A percentile compares a stretch with the other conserved stretches of the same genome.
Evolutionary conservation across 345 rosid genomes (phyloP).

Genomic region (Diplotaxis tenuifolia): DNA sequence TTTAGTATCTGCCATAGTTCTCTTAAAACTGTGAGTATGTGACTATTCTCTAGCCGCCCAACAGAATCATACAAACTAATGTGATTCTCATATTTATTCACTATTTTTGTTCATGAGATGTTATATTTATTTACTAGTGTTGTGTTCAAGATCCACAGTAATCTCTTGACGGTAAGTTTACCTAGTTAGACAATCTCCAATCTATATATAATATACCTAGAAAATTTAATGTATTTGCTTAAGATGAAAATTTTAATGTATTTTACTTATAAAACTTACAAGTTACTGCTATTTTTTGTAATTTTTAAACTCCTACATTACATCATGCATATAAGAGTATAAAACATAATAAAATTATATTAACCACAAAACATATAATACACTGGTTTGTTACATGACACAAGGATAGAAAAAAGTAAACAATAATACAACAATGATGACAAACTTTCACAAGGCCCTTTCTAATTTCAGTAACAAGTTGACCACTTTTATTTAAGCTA

Average conservation of each 20-base stretch:
- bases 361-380: neutral
- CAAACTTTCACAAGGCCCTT: conserved; percentile 22
- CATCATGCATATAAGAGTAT: neutral
- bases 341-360: neutral
- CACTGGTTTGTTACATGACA: conserved; percentile 19
- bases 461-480: neutral
- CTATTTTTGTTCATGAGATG: too few relatives aligned
- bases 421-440: conserved; percentile 20
- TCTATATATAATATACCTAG: too few relatives aligned
- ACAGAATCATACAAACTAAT: too few relatives aligned
- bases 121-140: too few relatives aligned
- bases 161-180: neutral
- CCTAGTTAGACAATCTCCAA: neutral
- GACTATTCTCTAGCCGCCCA: too few relatives aligned
- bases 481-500: conserved; percentile 6
- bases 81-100: too few relatives aligned
- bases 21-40: too few relatives aligned
- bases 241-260: neutral
- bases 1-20: too few relatives aligned
- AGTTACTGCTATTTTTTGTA: too few relatives aligned
- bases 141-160: too few relatives aligned
- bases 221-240: too few relatives aligned
- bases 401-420: neutral
- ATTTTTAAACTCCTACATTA: neutral
- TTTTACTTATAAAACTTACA: neutral